A percentile compares a stretch with the other conserved stretches of the same genome.
phyloP scores from a whole-genome alignment of 2,329 filamentous ascomycete genomes.

The Geosmithia flava region DNA sequence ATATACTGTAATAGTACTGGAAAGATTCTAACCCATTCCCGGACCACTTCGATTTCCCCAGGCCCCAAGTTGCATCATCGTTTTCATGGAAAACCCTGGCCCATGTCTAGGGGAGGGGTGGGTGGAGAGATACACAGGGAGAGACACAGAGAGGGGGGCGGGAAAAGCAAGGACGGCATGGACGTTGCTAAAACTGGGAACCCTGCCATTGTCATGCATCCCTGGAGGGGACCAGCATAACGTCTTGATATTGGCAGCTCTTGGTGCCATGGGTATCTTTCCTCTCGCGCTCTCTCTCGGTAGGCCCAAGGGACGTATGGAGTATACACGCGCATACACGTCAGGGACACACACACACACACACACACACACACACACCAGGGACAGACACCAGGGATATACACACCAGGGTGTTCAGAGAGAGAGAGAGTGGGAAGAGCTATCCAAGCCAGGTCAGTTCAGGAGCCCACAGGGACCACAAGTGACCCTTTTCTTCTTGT shows the following conservation, averaged over 20 bases:
- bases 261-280: too few relatives aligned
- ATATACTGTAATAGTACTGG: neutral
- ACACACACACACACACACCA: too few relatives aligned
- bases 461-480: neutral
- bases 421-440: neutral
- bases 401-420: neutral
- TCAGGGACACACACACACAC: too few relatives aligned
- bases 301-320: too few relatives aligned
- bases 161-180: neutral
- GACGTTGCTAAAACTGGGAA: constrained; percentile 2
- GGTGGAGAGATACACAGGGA: too few relatives aligned
- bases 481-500: neutral
- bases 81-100: neutral
- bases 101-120: neutral
- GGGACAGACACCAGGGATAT: neutral
- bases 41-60: neutral
- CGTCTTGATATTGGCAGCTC: constrained; percentile 1
- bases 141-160: neutral
- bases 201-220: neutral
- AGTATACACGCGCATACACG: too few relatives aligned
- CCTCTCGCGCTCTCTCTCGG: too few relatives aligned
- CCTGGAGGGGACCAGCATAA: constrained; percentile 1
- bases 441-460: neutral
- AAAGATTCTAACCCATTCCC: neutral
- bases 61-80: constrained; percentile 4